Evolutionary conservation across 306 rosid species (phyloP), one percentile per base, ranked within the genome.

Genomic region (Inga oerstediana): DNA sequence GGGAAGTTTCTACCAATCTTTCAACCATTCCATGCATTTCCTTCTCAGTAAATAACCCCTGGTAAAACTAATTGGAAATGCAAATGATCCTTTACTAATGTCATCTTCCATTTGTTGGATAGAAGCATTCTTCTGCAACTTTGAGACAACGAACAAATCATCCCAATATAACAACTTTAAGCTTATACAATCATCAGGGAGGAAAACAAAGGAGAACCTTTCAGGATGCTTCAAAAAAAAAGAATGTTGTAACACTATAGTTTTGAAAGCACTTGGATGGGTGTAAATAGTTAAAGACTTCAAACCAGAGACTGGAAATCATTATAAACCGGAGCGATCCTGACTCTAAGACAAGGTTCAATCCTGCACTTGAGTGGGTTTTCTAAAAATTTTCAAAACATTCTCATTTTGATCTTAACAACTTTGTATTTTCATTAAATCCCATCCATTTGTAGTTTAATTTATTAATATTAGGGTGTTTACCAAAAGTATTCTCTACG

Each of bases 41-140:
- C 94, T 92, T 86, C 79, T 93, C 88, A 93, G 74, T 71, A 98
- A 97, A 77, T 91, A 95, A 64, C 99, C 99, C 87, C 99, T 89
- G 0, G 97, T 88, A 73, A 93, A 95, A 78, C 99, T 85, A 71
- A 93, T 46, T 37, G 97, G 96, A 88, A 93, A 95, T 79, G 93
- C 91, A 44, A 94, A 88, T 76, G 87, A 83, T 56, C 94, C 89
- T 73, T 54, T 89, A 81, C 61, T 88, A 10, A 84, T n/a, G 56
- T 91, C 95, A 72, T 90, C 92, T 83, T 81, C 87, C 72, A 67
- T 81, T 70, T 89, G 95, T 85, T 89, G 95, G 0, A 87, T 44
- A 84, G 81, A 58, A 64, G 87, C 81, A 58, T 88, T 92, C 88
- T 81, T 93, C 81, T 88, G 88, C 84, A 95, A 85, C 76, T 92